phyloP scores from a whole-genome alignment of 2,329 filamentous ascomycete genomes.

The Monilinia fructigena region DNA sequence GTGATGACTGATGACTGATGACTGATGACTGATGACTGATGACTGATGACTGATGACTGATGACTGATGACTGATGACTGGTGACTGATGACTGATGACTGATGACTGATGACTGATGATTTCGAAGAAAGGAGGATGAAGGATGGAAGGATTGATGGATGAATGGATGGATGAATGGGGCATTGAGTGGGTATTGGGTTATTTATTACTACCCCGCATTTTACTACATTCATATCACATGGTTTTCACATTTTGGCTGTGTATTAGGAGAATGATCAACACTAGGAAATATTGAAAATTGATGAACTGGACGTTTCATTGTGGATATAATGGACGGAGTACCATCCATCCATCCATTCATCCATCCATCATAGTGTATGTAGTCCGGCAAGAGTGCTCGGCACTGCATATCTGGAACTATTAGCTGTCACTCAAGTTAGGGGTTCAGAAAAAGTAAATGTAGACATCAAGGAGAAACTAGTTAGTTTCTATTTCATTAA shows the following conservation, averaged over 20 bases:
- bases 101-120: too few relatives aligned
- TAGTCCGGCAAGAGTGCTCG: too few relatives aligned
- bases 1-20: too few relatives aligned
- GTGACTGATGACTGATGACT: too few relatives aligned
- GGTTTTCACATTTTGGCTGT: neutral
- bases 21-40: too few relatives aligned
- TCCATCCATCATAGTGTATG: too few relatives aligned
- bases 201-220: constrained; percentile 9
- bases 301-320: too few relatives aligned
- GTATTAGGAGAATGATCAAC: constrained; percentile 1
- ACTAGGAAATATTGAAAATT: neutral
- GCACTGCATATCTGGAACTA: neutral
- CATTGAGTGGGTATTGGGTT: neutral
- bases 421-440: neutral
- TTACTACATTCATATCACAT: neutral
- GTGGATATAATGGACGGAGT: too few relatives aligned
- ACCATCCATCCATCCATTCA: too few relatives aligned
- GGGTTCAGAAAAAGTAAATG: neutral
- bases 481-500: neutral
- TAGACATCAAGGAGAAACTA: neutral
- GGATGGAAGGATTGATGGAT: neutral
- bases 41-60: too few relatives aligned
- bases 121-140: neutral
- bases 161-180: too few relatives aligned
- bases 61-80: too few relatives aligned